phyloP scores from a whole-genome alignment of 1,139 yeast genomes.

The Blastobotrys proliferans region DNA sequence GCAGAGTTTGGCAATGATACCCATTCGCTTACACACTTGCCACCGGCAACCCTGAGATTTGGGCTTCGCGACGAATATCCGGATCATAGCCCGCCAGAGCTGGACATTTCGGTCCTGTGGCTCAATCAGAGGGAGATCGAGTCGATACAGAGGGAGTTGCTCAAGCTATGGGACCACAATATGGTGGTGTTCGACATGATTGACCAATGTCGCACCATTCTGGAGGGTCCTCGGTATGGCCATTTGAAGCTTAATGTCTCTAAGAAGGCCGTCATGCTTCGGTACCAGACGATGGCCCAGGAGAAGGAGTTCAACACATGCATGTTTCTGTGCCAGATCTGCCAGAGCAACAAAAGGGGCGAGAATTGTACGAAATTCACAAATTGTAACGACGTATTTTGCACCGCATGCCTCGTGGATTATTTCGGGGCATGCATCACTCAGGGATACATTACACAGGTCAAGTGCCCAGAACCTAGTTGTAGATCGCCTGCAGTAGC shows the following conservation, averaged over 20 bases:
- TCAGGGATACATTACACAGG: constrained; percentile 49
- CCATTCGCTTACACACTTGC: constrained; percentile 23
- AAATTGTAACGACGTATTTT: constrained; percentile 51
- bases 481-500: constrained; percentile 21
- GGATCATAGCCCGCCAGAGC: constrained; percentile 20
- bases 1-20: constrained; percentile 16
- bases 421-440: constrained; percentile 46
- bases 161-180: constrained; percentile 37
- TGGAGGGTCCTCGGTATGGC: constrained; percentile 4
- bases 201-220: constrained; percentile 30
- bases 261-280: constrained; percentile 26
- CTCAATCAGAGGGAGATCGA: constrained; percentile 30
- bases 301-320: constrained; percentile 36
- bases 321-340: constrained; percentile 55
- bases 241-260: constrained; percentile 1
- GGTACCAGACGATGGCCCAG: constrained; percentile 24
- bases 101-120: constrained; percentile 24
- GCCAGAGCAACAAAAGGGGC: constrained; percentile 54
- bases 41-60: constrained; percentile 23
- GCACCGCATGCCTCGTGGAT: constrained; percentile 47
- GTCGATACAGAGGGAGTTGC: constrained; percentile 25
- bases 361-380: constrained; percentile 41
- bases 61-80: constrained; percentile 25
- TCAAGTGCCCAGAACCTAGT: constrained; percentile 56
- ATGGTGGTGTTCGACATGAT: constrained; percentile 47